Base-by-base conservation (phyloP, 805 yeast genomes). In the Osmozyma mogii region DNA sequence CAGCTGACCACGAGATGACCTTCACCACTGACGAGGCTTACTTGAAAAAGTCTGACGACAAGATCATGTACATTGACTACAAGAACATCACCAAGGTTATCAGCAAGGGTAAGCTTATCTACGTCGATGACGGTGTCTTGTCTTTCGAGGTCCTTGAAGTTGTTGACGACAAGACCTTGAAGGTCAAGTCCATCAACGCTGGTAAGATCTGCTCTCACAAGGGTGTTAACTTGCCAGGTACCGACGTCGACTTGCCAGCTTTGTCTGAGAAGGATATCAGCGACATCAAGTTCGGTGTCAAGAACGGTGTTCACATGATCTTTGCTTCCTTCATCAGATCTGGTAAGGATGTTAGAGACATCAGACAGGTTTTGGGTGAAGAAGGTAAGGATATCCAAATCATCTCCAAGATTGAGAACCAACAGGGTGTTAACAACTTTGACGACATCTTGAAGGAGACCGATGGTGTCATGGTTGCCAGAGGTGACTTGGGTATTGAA, bases 381-480 rank as follows among this genome's bases (percentile, higher is more conserved):
- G 95, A 85, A 31, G 98, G 98, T 60, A 80, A 79, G 66, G 83
- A 84, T 55, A 84, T 92, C 65, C 94, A 92, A 75, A 87, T 92
- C 69, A 88, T 92, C 52, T 81, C 85, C 60, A 92, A 92, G 77
- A 89, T 92, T 59, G 98, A 92, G 75, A 88, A 87, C 75, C 97
- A 89, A 72, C 98, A 92, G 70, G 98, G 98, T 75, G 97, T 92
- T 54, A 88, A 92, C 83, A 92, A 92, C 79, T 92, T 92, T 58
- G 98, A 92, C 65, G 96, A 84, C 41, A 92, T 92, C 57, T 78
- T 92, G 59, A 61, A 61, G 52, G 95, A 78, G 64, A 92, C 98
- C 41, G 98, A 92, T 61, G 98, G 97, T 73, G 96, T 92, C 56
- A 92, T 92, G 98, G 97, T 92, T 61, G 98, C 98, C 54, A 82